phyloP scores from a whole-genome alignment of 345 rosid species.

The Luvunga scandens region DNA sequence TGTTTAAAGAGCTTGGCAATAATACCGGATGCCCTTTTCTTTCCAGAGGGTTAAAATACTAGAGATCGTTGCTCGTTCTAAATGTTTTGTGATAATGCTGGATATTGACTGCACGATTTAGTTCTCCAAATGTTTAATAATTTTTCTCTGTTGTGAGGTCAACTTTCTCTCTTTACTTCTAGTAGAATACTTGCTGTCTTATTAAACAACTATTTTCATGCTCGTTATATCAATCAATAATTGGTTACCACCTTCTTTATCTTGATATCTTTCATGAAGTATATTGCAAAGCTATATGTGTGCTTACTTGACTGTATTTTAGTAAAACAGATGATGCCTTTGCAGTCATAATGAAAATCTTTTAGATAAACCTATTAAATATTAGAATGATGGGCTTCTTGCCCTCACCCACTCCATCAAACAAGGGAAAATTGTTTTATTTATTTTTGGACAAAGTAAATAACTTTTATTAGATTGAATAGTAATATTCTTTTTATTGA shows the following conservation, averaged over 20 bases:
- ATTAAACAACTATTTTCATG: not conserved
- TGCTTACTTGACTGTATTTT: not conserved
- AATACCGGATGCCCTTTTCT: conserved; percentile 64
- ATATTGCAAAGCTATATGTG: not conserved
- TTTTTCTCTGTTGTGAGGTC: conserved; percentile 81
- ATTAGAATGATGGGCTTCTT: not conserved
- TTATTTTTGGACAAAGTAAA: not conserved
- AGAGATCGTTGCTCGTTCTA: conserved; percentile 71
- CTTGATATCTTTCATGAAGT: not conserved
- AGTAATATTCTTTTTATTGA: no score
- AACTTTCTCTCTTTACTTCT: conserved; percentile 9
- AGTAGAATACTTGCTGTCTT: not conserved
- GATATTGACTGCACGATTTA: conserved; percentile 64
- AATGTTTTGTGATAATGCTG: conserved; percentile 76
- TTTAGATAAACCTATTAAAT: not conserved
- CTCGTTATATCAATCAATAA: not conserved
- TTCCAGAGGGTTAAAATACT: conserved; percentile 75
- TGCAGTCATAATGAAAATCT: not conserved
- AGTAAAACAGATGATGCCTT: not conserved
- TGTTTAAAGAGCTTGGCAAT: conserved; percentile 71
- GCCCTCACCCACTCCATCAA: not conserved
- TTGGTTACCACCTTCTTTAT: not conserved
- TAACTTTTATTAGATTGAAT: not conserved
- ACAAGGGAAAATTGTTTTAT: not conserved
- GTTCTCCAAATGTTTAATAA: conserved; percentile 66